Percentiles rank a stretch among this genome's conserved stretches.
Conservation (phyloP, 1,284 basidiomycete species). For the Cutaneotrichosporon sp. region DNA sequence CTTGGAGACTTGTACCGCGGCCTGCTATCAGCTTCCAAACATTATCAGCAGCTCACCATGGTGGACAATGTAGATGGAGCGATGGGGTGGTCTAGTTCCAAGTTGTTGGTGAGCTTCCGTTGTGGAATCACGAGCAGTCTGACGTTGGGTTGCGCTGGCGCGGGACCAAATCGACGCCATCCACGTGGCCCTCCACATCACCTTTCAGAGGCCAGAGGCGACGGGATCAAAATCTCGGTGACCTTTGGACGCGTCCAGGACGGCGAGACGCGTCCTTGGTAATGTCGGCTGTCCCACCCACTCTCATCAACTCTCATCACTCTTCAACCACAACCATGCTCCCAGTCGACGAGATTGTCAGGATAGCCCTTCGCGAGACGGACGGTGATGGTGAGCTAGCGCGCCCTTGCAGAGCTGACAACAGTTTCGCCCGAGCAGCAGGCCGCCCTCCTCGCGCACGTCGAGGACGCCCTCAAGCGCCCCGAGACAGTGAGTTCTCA, state of each 20-base stretch:
- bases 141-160: constrained; percentile 2
- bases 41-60: constrained; percentile 16
- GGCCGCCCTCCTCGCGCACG: constrained; percentile 14
- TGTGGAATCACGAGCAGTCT: too few relatives aligned
- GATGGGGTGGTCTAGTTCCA: not conserved
- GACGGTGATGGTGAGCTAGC: constrained; percentile 25
- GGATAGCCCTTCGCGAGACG: constrained; percentile 42
- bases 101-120: not conserved
- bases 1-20: constrained; percentile 38
- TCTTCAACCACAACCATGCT: constrained; percentile 32
- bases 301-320: not conserved
- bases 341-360: constrained; percentile 33
- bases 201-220: too few relatives aligned
- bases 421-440: constrained; percentile 14
- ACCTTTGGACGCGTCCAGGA: constrained; percentile 8
- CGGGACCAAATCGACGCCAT: not conserved
- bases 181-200: constrained; percentile 4
- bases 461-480: constrained; percentile 14
- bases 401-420: too few relatives aligned
- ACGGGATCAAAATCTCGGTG: too few relatives aligned
- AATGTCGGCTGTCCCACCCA: not conserved
- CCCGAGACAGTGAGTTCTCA: constrained; percentile 25
- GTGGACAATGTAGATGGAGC: constrained; percentile 7
- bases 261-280: not conserved
- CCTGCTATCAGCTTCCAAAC: constrained; percentile 27